Conservation (phyloP, 139 green algal genomes). For the Desmodesmus armatus region DNA sequence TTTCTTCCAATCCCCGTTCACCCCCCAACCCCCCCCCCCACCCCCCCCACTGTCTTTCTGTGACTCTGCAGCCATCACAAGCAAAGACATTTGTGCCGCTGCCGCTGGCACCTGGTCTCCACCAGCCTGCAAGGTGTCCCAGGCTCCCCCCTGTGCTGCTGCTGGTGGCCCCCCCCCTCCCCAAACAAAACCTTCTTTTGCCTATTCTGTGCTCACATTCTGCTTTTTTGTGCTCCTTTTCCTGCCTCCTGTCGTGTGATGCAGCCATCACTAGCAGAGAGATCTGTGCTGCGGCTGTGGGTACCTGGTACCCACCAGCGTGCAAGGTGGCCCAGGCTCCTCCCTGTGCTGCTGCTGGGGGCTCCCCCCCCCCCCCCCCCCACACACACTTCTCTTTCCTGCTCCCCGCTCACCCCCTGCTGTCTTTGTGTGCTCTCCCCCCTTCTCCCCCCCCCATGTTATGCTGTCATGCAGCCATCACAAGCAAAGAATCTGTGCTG, state of each 20-base stretch:
- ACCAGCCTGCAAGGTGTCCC: too few relatives aligned
- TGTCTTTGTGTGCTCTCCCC: neutral
- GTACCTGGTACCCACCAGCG: conserved; percentile 3
- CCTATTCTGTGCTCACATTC: too few relatives aligned
- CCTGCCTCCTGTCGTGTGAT: neutral
- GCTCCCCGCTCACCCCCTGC: neutral
- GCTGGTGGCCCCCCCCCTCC: neutral
- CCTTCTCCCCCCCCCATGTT: too few relatives aligned
- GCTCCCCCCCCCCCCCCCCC: neutral
- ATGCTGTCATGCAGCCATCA: neutral
- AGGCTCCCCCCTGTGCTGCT: too few relatives aligned
- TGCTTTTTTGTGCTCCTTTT: too few relatives aligned
- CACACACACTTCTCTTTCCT: too few relatives aligned
- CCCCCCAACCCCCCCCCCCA: too few relatives aligned
- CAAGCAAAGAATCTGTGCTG: neutral
- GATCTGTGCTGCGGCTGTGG: conserved; percentile 4
- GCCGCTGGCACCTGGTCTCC: too few relatives aligned
- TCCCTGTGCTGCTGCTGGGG: conserved; percentile 17
- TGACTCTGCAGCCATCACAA: neutral
- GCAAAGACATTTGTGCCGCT: too few relatives aligned
- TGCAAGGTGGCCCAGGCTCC: conserved; percentile 5
- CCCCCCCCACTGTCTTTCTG: neutral
- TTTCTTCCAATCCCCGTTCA: too few relatives aligned
- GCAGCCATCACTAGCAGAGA: conserved; percentile 9
- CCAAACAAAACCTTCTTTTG: neutral